Evolutionary conservation across 1,139 yeast genomes (phyloP).

Genomic region (Ogataea hybrid): DNA sequence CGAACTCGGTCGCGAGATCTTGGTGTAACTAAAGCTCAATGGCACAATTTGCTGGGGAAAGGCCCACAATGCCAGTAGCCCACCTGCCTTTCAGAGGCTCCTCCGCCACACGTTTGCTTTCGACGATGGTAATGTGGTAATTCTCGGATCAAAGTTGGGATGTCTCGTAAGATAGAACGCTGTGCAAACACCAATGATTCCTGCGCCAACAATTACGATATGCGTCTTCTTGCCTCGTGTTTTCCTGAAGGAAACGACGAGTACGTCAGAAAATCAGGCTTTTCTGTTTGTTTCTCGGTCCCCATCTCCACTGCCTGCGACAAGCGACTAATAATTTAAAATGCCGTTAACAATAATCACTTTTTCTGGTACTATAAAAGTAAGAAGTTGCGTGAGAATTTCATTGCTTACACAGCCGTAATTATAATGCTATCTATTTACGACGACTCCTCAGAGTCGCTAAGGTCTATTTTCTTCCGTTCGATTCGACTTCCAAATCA

Average conservation of each 20-base stretch:
- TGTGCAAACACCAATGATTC: conserved; percentile 93
- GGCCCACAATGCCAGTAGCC: conserved; percentile 91
- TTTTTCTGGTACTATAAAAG: conserved; percentile 1
- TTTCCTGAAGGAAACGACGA: conserved; percentile 53
- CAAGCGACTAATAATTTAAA: neutral
- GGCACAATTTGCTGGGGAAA: conserved; percentile 95
- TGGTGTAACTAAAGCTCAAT: conserved; percentile 82
- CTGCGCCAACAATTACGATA: conserved; percentile 84
- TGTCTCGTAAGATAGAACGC: conserved; percentile 87
- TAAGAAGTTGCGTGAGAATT: conserved; percentile 17
- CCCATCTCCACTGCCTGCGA: conserved; percentile 14
- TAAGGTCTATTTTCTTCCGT: conserved; percentile 14
- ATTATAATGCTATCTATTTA: conserved; percentile 10
- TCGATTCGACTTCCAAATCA: conserved; percentile 32
- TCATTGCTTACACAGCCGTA: conserved; percentile 7
- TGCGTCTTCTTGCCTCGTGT: conserved; percentile 63
- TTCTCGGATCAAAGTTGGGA: conserved; percentile 70
- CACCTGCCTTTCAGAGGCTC: conserved; percentile 98
- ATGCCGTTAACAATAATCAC: neutral
- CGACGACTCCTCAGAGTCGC: conserved; percentile 14
- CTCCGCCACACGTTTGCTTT: conserved; percentile 95
- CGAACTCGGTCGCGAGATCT: conserved; percentile 70
- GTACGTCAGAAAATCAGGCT: conserved; percentile 32
- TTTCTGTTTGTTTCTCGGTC: conserved; percentile 21
- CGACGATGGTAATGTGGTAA: conserved; percentile 83